These are phyloP conservation scores for Beauveria brongniartii DNA, from an alignment of 2,329 filamentous ascomycete genomes.

Conservation along the genomic window DNA sequence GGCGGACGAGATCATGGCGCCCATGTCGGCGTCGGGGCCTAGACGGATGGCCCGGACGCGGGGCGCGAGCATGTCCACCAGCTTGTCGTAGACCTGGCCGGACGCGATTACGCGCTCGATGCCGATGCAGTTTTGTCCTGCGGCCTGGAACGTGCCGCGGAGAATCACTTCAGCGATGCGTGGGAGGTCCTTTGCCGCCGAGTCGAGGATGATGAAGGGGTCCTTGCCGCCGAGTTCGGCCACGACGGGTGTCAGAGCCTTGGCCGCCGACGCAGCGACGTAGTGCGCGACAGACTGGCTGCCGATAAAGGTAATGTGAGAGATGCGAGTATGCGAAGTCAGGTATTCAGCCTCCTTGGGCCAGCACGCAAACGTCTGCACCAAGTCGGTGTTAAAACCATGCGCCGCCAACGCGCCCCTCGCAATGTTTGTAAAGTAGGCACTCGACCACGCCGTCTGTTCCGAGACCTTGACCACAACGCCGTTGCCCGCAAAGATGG, in stretches of 20 bases:
- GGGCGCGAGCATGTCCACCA: constrained; percentile 63
- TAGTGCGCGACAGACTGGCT: constrained; percentile 79
- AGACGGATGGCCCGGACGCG: constrained; percentile 68
- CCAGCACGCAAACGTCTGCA: constrained; percentile 84
- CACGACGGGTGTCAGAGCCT: constrained; percentile 75
- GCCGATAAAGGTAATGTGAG: constrained; percentile 94
- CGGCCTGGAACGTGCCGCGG: constrained; percentile 87
- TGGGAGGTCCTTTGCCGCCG: constrained; percentile 55
- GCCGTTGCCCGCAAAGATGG: constrained; percentile 84
- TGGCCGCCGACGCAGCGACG: constrained; percentile 80
- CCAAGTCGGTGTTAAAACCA: constrained; percentile 70
- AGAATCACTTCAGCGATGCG: constrained; percentile 77
- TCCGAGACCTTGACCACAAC: constrained; percentile 93
- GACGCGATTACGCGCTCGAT: constrained; percentile 87
- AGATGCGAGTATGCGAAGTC: constrained; percentile 75
- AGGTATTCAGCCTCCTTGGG: constrained; percentile 72
- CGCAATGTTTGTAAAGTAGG: constrained; percentile 73
- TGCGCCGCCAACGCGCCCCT: constrained; percentile 73
- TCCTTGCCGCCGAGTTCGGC: constrained; percentile 95
- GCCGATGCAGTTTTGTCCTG: constrained; percentile 95
- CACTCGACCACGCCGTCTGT: constrained; percentile 86
- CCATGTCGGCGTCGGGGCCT: constrained; percentile 73
- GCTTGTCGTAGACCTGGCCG: constrained; percentile 63
- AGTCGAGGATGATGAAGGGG: constrained; percentile 81
- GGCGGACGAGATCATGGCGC: constrained; percentile 77